Percentiles rank a stretch among this genome's conserved stretches.
These are phyloP conservation scores for Cryptococcus deneoformans DNA, from an alignment of 1,284 basidiomycete species.

Conservation along the genomic window DNA sequence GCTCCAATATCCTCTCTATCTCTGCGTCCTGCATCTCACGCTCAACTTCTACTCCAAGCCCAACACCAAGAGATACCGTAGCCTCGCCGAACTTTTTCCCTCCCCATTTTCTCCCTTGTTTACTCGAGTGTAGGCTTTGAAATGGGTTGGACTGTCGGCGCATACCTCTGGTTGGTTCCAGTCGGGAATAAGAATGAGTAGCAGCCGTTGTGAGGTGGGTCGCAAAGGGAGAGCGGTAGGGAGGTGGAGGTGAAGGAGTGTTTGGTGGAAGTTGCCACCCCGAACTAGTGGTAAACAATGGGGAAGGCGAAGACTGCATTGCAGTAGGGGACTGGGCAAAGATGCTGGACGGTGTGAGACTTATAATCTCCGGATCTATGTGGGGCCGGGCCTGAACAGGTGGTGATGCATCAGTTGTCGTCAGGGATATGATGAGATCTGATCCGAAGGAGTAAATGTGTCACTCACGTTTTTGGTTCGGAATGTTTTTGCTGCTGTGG, in stretches of 20 bases:
- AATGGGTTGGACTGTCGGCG: background rate
- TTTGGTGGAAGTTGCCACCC: background rate
- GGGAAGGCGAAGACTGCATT: no score
- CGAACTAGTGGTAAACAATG: background rate
- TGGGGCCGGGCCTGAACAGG: no score
- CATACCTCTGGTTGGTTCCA: background rate
- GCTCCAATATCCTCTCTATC: background rate
- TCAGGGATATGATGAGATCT: no score
- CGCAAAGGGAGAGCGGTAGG: background rate
- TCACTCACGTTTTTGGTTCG: no score
- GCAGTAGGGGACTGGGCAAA: no score
- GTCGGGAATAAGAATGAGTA: background rate
- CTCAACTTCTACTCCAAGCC: background rate
- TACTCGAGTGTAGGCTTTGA: background rate
- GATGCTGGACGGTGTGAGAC: no score
- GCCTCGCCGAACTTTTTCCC: background rate
- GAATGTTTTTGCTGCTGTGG: no score
- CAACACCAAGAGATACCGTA: background rate
- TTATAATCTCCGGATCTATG: no score
- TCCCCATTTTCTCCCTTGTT: background rate
- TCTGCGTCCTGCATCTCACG: background rate
- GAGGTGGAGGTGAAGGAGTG: conserved; percentile 4
- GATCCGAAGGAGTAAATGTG: no score
- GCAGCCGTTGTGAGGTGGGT: background rate
- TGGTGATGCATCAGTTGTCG: no score